Evolutionary conservation across 2,329 filamentous ascomycete species (phyloP).

Genomic region (Madurella fahalii): DNA sequence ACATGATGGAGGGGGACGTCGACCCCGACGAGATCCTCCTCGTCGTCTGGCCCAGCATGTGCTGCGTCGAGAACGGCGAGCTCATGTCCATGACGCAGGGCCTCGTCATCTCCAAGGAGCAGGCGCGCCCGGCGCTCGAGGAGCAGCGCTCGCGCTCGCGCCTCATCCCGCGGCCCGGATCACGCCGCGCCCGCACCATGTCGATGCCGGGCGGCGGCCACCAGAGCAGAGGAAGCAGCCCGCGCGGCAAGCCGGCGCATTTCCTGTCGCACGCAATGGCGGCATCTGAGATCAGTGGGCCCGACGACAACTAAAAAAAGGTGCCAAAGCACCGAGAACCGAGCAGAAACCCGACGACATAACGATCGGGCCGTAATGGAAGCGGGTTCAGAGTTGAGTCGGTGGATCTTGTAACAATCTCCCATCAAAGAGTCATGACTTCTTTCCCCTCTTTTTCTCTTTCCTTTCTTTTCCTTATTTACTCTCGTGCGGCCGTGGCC

Average conservation of each 20-base stretch:
- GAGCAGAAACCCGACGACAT: too few species aligned
- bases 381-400: too few species aligned
- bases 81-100: constrained; percentile 34
- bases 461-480: not conserved
- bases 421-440: not conserved
- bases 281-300: constrained; percentile 3
- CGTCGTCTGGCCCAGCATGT: constrained; percentile 35
- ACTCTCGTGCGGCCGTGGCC: constrained; percentile 1
- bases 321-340: too few species aligned
- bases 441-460: not conserved
- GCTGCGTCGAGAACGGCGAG: constrained; percentile 32
- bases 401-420: too few species aligned
- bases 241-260: constrained; percentile 11
- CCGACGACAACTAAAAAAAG: constrained; percentile 1
- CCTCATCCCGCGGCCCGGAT: constrained; percentile 21
- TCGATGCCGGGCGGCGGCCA: constrained; percentile 20
- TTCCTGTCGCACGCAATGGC: constrained; percentile 16
- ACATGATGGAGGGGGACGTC: constrained; percentile 25
- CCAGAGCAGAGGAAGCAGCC: constrained; percentile 21
- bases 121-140: constrained; percentile 30
- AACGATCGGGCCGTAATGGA: too few species aligned
- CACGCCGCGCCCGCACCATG: constrained; percentile 23
- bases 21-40: constrained; percentile 33
- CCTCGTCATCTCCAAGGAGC: constrained; percentile 33
- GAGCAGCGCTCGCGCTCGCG: constrained; percentile 24